Evolutionary conservation across 2,329 filamentous ascomycete species (phyloP).

Genomic region (Diaporthe capsici): DNA sequence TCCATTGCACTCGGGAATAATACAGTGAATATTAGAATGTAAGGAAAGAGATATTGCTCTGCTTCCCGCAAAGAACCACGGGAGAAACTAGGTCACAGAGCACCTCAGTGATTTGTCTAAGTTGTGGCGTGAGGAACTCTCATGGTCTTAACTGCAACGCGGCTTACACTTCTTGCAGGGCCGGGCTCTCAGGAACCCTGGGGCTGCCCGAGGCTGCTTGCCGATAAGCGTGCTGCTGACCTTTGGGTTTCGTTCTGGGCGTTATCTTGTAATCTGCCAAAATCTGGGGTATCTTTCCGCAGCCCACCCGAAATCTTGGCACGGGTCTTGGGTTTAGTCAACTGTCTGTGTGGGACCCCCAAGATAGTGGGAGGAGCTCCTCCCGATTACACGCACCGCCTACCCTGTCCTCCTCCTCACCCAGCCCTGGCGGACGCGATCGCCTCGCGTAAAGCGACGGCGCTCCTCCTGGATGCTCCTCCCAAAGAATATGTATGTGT

Average conservation of each 20-base stretch:
- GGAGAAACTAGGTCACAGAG: constrained; percentile 14
- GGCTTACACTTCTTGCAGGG: background rate
- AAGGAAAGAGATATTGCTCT: background rate
- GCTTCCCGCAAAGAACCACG: background rate
- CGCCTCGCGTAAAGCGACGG: constrained; percentile 25
- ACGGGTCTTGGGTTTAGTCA: constrained; percentile 18
- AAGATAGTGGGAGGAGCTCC: constrained; percentile 32
- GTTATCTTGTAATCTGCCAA: constrained; percentile 24
- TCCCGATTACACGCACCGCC: constrained; percentile 11
- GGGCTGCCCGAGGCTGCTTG: constrained; percentile 23
- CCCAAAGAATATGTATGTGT: background rate
- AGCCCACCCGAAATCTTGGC: constrained; percentile 19
- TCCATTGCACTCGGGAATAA: constrained; percentile 21
- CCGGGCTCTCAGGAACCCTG: constrained; percentile 4
- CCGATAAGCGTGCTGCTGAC: constrained; percentile 22
- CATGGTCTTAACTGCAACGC: constrained; percentile 25
- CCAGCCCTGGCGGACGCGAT: constrained; percentile 1
- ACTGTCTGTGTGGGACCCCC: constrained; percentile 19
- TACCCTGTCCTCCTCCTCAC: constrained; percentile 29
- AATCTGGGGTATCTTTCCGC: constrained; percentile 25
- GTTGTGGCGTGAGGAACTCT: constrained; percentile 19
- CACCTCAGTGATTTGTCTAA: background rate
- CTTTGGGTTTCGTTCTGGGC: constrained; percentile 8
- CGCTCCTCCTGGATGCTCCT: constrained; percentile 30
- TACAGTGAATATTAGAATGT: background rate